Evolutionary conservation across 2,329 filamentous ascomycete species (phyloP).

Genomic region (Penicillium fuscoglaucum): DNA sequence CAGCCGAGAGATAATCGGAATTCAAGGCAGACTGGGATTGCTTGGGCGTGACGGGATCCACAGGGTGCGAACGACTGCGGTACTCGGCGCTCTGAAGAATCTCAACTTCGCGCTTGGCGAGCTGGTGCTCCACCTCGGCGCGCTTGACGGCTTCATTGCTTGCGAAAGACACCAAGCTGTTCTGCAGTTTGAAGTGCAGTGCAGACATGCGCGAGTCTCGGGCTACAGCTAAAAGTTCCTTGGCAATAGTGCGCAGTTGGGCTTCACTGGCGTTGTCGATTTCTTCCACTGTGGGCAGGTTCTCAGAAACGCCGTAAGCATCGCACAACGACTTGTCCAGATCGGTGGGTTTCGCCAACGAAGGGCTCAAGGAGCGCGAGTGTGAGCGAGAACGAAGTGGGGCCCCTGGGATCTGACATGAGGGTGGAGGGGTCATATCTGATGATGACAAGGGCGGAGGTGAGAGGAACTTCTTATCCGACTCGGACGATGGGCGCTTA

Average conservation of each 20-base stretch:
- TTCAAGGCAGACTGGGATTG: conserved; percentile 41
- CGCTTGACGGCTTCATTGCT: conserved; percentile 82
- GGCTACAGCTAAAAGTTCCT: conserved; percentile 55
- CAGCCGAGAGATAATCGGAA: conserved; percentile 60
- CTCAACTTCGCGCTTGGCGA: conserved; percentile 85
- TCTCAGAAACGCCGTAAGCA: conserved; percentile 45
- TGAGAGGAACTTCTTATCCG: conserved; percentile 40
- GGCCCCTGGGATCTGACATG: conserved; percentile 55
- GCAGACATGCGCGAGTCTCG: conserved; percentile 75
- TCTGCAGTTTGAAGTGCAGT: conserved; percentile 87
- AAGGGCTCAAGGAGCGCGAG: conserved; percentile 32
- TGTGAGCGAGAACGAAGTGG: conserved; percentile 46
- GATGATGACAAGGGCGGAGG: conserved; percentile 50
- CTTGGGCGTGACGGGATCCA: conserved; percentile 43
- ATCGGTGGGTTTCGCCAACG: conserved; percentile 51
- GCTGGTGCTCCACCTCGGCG: conserved; percentile 86
- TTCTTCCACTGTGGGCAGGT: conserved; percentile 52
- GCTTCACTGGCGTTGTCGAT: conserved; percentile 54
- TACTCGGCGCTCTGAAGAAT: conserved; percentile 75
- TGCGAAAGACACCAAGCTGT: conserved; percentile 79
- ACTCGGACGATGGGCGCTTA: conserved; percentile 35
- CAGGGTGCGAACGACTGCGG: conserved; percentile 60
- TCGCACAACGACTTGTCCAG: conserved; percentile 44
- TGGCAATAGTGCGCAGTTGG: conserved; percentile 56
- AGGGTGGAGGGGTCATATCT: conserved; percentile 63